Percentiles rank a stretch among this genome's conserved stretches.
Conservation (phyloP, 805 yeast genomes). For the Saccharomycopsis sp. region DNA sequence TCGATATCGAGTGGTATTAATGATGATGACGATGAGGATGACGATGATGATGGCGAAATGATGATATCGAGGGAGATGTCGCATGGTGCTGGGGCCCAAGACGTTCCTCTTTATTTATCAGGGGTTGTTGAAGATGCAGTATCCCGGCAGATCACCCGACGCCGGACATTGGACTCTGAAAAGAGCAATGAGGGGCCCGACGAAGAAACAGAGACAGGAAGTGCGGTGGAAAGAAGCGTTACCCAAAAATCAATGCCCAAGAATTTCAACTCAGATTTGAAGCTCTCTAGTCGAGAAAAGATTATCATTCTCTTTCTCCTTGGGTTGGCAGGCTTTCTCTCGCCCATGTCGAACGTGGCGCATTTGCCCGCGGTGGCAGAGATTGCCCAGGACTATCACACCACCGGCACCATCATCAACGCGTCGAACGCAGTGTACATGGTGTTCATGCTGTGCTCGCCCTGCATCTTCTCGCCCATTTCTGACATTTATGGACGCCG, state of each 20-base stretch:
- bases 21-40: constrained; percentile 3
- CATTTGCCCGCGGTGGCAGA: constrained; percentile 45
- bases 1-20: no score
- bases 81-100: constrained; percentile 13
- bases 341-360: constrained; percentile 38
- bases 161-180: no score
- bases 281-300: constrained; percentile 3
- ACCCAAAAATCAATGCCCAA: constrained; percentile 14
- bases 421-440: constrained; percentile 43
- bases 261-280: constrained; percentile 19
- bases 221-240: not conserved
- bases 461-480: constrained; percentile 41
- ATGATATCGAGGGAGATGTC: constrained; percentile 5
- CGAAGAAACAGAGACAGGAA: not conserved
- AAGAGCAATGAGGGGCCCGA: not conserved
- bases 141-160: constrained; percentile 8
- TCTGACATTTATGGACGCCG: constrained; percentile 47
- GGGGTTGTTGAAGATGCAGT: constrained; percentile 20
- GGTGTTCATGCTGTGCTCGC: constrained; percentile 44
- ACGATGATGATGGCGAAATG: constrained; percentile 7
- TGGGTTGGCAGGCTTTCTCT: constrained; percentile 33
- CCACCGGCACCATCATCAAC: constrained; percentile 39
- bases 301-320: constrained; percentile 28
- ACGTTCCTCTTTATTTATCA: constrained; percentile 13
- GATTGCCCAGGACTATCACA: constrained; percentile 37